Base-by-base conservation (phyloP, 2,329 filamentous ascomycete species). In the Fusarium algeriense region DNA sequence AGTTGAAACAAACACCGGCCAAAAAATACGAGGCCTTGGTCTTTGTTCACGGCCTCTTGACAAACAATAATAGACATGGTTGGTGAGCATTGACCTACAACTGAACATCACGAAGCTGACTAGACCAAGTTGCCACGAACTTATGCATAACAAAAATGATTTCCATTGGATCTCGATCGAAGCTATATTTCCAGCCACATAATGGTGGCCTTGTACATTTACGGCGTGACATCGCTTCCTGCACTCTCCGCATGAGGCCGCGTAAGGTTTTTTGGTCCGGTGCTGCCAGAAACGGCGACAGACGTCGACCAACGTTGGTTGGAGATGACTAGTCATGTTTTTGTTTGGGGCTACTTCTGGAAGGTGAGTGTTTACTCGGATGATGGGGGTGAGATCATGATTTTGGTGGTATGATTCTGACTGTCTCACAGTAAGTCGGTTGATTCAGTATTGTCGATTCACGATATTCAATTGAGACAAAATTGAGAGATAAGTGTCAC, bases 221-320 rank as follows among this genome's bases (percentile, higher is more conserved):
- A 32, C 43, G 63, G 43, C 17, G 62, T 65, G 14, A 48, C 49
- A 64, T 65, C 62, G 60, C 43, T 49, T 30, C 23, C 50, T 45
- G 43, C 44, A 46, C 63, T 53, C 60, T 60, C 62, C 60, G 60
- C 62, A 65, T 38, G 46, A 64, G 48, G 59, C 46, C 61, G 46
- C 61, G 61, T 64, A 64, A 57, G 45, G 61, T 28, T 43, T 35
- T 38, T 26, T 49, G 41, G 46, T 45, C 38, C 28, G 59, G 32
- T 55, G 37, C 28, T 61, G 43, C 62, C 60, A 58, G 62, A 65
- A 65, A 49, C 60, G 60, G 60, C 37, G 62, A 35, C 43, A 65
- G 63, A 66, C 63, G 63, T 66, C 63, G 63, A 66, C 63, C 63
- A 66, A 19, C 35, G 45, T 52, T 37, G 8, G 32, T 40, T 19